Base-by-base conservation (phyloP, 2,329 filamentous ascomycete species). In the Neospermospora avenae region DNA sequence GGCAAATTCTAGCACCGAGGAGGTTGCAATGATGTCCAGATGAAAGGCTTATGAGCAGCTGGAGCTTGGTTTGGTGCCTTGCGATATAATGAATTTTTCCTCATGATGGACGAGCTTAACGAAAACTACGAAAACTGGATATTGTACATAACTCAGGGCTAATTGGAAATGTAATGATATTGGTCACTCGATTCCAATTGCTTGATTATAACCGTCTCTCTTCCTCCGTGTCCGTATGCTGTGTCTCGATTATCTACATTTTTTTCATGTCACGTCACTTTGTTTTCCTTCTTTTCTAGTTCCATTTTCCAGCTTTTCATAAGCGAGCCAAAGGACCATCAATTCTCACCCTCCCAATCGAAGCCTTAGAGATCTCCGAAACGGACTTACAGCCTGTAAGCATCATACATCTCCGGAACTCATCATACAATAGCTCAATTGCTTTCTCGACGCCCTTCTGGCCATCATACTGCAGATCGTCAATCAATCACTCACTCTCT, bases 391-490 rank as follows among this genome's bases (percentile, higher is more conserved):
- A 64, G 4, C 64, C 64, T 2, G 60, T 58, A 55, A 64, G 41
- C 51, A 61, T 59, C 63, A 67, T 67, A n/a, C 60, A 63, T 22
- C 57, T 45, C 35, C 55, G 60, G 8, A 67, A 59, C 39, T 65
- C 65, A 34, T 62, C 58, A 20, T 61, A 46, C 13, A 65, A 44
- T 13, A 65, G 63, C n/a, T 63, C 82, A 76, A 86, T 79, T 4
- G 85, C 81, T 70, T 85, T 83, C 0, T 81, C 73, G 0, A 86
- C 84, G 1, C 84, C 84, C 31, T 79, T 74, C 70, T 86, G 82
- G 18, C 84, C 84, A 73, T 81, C 81, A 58, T 84, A 84, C 41
- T 64, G 39, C 3, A 25, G 41, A 24, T 4, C 1, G n/a, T 64
- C 45, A 64, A 57, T 44, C 37, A 24, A 11, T 14, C 13, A 20